Conservation (phyloP, 2,329 filamentous ascomycete species). For the Colletotrichum sojae region DNA sequence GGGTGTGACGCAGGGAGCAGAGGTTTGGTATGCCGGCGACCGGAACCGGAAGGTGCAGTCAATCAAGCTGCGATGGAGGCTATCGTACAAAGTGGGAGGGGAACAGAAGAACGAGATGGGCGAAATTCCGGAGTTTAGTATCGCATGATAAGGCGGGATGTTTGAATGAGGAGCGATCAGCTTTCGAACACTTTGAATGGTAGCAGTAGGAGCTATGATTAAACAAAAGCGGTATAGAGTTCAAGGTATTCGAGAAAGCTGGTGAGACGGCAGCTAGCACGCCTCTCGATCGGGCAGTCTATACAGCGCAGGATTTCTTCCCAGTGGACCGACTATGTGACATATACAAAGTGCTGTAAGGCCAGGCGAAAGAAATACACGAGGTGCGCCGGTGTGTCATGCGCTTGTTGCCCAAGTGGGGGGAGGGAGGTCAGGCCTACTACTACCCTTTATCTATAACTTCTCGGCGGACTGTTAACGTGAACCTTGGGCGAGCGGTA, state of each 20-base stretch:
- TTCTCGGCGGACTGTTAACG: not conserved
- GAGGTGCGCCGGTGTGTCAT: too few relatives aligned
- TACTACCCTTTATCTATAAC: slow-evolving; percentile 12
- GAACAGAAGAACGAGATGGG: slow-evolving; percentile 84
- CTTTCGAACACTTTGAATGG: too few relatives aligned
- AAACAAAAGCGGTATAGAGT: too few relatives aligned
- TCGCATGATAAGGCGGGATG: slow-evolving; percentile 65
- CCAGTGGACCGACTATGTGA: too few relatives aligned
- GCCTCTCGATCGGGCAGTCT: too few relatives aligned
- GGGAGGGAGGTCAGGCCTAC: not conserved
- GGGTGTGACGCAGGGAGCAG: slow-evolving; percentile 86
- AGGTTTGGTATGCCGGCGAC: slow-evolving; percentile 81
- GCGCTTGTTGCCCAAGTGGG: too few relatives aligned
- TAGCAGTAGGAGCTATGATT: not conserved
- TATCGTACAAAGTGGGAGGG: slow-evolving; percentile 80
- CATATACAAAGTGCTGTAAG: too few relatives aligned
- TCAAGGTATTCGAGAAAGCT: too few relatives aligned
- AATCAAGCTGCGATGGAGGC: slow-evolving; percentile 93
- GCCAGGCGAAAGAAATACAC: too few relatives aligned
- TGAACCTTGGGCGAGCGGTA: slow-evolving; percentile 19
- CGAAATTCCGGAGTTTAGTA: slow-evolving; percentile 83
- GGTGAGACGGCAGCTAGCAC: too few relatives aligned
- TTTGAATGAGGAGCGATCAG: not conserved
- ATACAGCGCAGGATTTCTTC: too few relatives aligned
- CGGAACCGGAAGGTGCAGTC: slow-evolving; percentile 76